Base-by-base conservation (phyloP, 805 yeast genomes). In the Groenewaldozyma salmanticensis region DNA sequence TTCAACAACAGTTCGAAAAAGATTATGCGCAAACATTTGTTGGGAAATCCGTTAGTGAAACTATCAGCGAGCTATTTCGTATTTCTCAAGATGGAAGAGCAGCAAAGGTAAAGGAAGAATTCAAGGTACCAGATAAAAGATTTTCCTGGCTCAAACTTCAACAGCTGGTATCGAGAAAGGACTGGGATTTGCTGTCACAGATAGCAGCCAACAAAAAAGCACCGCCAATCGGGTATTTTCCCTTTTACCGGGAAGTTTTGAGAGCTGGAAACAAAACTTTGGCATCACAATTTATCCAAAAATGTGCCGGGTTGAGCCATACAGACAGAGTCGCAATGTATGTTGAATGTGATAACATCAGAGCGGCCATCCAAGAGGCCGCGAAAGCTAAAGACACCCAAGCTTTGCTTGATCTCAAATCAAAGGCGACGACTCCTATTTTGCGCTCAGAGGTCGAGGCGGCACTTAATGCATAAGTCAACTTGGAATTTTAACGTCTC, bases 201-300 rank as follows among this genome's bases (percentile, higher is more conserved):
- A 71, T 77, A 51, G 72, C 78, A 0, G 65, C 62, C 2, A 54
- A 60, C 1, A 31, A 59, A 6, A 67, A 64, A 35, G 79, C 74
- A 46, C 75, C 92, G 0, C 81, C 84, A 0, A 81, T 86, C 33
- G 87, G 90, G 0, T 79, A 79, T 44, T 70, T 68, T 45, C 77
- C 81, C 0, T 77, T 86, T 48, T 81, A 67, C 42, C 64, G 70
- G 13, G 71, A 74, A 31, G 69, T 79, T 31, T 52, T 72, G 32
- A 67, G 66, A 41, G 65, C 70, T 3, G 82, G 77, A 0, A 79
- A 79, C 24, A 61, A 67, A 31, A 63, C 73, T 18, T 77, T 77
- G 37, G 84, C 90, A 1, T 68, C 78, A 0, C 53, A 61, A 16
- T 84, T 79, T 51, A 70, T 86, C 16, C 61, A 66, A 15, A 60